These are phyloP conservation scores for Cyclostephanos tholiformis DNA, from an alignment of 108 stramenopile genomes.

Conservation along the genomic window DNA sequence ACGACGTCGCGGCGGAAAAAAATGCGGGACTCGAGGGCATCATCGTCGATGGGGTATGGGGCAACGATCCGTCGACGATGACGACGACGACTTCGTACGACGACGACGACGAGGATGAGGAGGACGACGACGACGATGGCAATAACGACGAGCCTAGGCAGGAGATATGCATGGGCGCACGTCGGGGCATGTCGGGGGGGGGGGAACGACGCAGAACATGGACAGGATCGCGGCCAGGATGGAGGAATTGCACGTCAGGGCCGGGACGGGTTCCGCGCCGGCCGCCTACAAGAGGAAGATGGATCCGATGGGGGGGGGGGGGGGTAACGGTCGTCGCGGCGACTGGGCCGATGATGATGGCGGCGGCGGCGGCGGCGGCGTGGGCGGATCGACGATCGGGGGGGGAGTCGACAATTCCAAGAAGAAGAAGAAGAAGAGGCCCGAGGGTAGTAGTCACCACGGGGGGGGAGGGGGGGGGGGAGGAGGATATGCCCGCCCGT, in stretches of 20 bases:
- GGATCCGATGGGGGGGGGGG: background rate
- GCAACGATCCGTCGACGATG: background rate
- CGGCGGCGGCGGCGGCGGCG: too few relatives aligned
- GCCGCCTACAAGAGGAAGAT: background rate
- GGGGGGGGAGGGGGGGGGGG: background rate
- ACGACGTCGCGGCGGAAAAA: too few relatives aligned
- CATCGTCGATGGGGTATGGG: too few relatives aligned
- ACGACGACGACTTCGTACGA: constrained; percentile 21
- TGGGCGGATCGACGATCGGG: background rate
- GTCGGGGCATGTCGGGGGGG: constrained; percentile 14
- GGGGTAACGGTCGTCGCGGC: background rate
- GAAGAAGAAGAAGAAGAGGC: background rate
- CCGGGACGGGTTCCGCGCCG: background rate
- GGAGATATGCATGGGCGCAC: constrained; percentile 29
- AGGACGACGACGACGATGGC: constrained; percentile 22
- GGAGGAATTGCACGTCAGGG: constrained; percentile 25
- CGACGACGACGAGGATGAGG: constrained; percentile 25
- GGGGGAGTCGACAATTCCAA: constrained; percentile 1
- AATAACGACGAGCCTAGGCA: constrained; percentile 36
- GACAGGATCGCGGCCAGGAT: constrained; percentile 23
- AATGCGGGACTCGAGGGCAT: too few relatives aligned
- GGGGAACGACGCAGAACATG: constrained; percentile 12
- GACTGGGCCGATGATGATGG: too few relatives aligned
- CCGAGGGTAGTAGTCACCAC: too few relatives aligned
- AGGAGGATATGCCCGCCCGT: constrained; percentile 13